Percentiles rank a stretch among this genome's conserved stretches.
Conservation (phyloP, 2,329 filamentous ascomycete genomes). For the Alternaria ventricosa region DNA sequence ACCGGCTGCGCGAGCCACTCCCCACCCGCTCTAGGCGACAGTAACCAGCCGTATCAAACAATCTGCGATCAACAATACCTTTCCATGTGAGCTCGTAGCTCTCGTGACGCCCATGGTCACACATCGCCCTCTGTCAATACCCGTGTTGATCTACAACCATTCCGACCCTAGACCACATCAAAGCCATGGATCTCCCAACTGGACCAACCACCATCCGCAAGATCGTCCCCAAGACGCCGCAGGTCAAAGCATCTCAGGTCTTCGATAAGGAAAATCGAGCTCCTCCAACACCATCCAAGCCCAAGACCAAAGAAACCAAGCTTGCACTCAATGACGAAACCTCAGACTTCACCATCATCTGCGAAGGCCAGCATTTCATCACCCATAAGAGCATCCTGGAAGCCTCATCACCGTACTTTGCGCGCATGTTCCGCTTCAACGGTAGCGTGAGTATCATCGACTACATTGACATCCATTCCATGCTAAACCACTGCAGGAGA, state of each 20-base stretch:
- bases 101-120: not conserved
- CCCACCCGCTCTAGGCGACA: not conserved
- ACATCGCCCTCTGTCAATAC: not conserved
- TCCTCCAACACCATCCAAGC: constrained; percentile 2
- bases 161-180: not conserved
- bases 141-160: not conserved
- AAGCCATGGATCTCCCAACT: not conserved
- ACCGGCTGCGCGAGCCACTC: not conserved
- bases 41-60: not conserved
- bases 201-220: not conserved
- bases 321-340: constrained; percentile 1
- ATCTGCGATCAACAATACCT: not conserved
- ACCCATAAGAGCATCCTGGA: constrained; percentile 4
- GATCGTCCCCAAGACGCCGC: not conserved
- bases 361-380: not conserved
- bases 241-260: not conserved
- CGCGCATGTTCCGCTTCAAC: constrained; percentile 15
- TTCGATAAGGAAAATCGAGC: not conserved
- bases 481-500: not conserved
- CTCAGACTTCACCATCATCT: constrained; percentile 11
- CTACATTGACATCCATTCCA: too few relatives aligned
- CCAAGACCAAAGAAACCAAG: not conserved
- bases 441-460: not conserved
- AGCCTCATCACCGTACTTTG: constrained; percentile 7
- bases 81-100: not conserved